Base-by-base conservation (phyloP, 352 stramenopile species). In the Blastocystis sp. region DNA sequence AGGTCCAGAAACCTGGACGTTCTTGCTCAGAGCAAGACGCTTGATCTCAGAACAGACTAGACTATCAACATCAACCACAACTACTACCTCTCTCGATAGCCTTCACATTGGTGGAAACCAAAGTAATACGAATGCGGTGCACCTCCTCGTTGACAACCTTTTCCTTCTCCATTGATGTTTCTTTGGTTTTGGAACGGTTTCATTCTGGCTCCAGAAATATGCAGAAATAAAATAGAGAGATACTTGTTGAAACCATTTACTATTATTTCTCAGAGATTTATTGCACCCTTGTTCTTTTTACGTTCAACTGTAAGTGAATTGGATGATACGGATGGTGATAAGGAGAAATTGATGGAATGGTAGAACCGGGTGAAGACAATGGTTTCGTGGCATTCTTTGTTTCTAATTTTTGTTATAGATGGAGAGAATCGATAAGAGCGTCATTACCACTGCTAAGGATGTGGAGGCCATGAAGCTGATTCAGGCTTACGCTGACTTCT, bases 91-190 rank as follows among this genome's bases (percentile, higher is more conserved):
- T 98, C 91, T 99, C 96, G 83, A 99, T 91, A 92, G 98, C 98
- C 91, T 97, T 96, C 52, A 99, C 96, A 90, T 99, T 98, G 89
- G 94, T 94, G 89, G 94, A 98, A 88, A 96, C 97, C 78, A 99
- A 92, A 88, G 96, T 98, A 92, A 99, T 99, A 88, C 96, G 94
- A 91, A 99, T 98, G 90, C 95, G 94, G 92, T 97, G 93, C 88
- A 97, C 95, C 46, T 89, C 67, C 49, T 87, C 77, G 71, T 83
- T 83, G 29, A 63, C 46, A 83, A 83, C 51, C 19, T 83, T 83
- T 35, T 83, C 71, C 54, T 83, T 83, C n/a, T 83, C 71, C 71
- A 83, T 67, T n/a, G 71, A 65, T 27, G 42, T 83, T 51, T 51
- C 29, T 65, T 51, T 65, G 71, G 71, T 51, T 35, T 46, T 27